A percentile compares a stretch with the other conserved stretches of the same genome.
These are phyloP conservation scores for Xylariaceae sp. DNA, from an alignment of 2,329 filamentous ascomycete genomes.

Conservation along the genomic window DNA sequence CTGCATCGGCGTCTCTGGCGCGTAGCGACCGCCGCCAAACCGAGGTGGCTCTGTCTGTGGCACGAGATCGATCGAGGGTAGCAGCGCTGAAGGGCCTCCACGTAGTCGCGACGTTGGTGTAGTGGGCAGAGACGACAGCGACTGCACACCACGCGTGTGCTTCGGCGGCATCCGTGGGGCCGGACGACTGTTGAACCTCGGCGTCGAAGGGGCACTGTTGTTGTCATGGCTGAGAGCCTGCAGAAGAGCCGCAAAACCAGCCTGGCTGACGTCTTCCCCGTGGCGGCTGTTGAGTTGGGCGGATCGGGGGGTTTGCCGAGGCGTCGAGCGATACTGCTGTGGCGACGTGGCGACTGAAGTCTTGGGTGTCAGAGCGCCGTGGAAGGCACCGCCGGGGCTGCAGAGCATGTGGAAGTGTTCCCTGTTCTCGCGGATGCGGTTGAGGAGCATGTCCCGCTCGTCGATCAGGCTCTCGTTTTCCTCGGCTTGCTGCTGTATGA, in stretches of 20 bases:
- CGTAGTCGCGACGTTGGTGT: slow-evolving; percentile 56
- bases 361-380: slow-evolving; percentile 54
- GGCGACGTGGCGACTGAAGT: slow-evolving; percentile 36
- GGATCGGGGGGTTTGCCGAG: slow-evolving; percentile 42
- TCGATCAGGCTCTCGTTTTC: slow-evolving; percentile 63
- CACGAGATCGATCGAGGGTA: slow-evolving; percentile 56
- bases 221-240: slow-evolving; percentile 74
- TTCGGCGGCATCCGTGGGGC: slow-evolving; percentile 44
- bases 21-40: slow-evolving; percentile 24
- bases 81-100: slow-evolving; percentile 43
- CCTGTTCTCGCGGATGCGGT: slow-evolving; percentile 80
- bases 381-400: slow-evolving; percentile 63
- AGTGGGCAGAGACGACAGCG: slow-evolving; percentile 74
- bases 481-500: slow-evolving; percentile 72
- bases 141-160: slow-evolving; percentile 71
- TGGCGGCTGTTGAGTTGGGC: slow-evolving; percentile 29
- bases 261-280: slow-evolving; percentile 47
- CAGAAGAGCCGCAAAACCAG: slow-evolving; percentile 69
- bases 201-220: slow-evolving; percentile 67
- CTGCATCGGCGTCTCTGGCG: slow-evolving; percentile 36
- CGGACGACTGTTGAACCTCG: slow-evolving; percentile 39
- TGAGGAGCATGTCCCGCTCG: slow-evolving; percentile 69
- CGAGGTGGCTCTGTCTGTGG: slow-evolving; percentile 49
- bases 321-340: slow-evolving; percentile 38
- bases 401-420: slow-evolving; percentile 77